Percentiles rank a stretch among this genome's conserved stretches.
Evolutionary conservation across 1,284 basidiomycete species (phyloP).

Genomic region (Puccinia novopanici): DNA sequence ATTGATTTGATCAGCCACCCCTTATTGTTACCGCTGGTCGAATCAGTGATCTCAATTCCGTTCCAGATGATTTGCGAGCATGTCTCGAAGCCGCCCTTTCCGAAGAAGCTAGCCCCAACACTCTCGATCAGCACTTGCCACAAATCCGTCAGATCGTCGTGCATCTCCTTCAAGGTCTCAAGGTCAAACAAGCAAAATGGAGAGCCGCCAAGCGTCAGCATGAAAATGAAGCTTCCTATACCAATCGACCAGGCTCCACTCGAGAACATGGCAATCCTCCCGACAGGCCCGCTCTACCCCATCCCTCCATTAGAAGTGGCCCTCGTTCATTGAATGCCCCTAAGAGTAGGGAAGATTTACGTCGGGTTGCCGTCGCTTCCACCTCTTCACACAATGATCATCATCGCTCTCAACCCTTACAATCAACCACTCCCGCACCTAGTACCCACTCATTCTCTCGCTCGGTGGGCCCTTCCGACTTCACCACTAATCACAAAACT

Average conservation of each 20-base stretch:
- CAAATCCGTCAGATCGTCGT: slow-evolving; percentile 91
- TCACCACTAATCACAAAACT: slow-evolving; percentile 55
- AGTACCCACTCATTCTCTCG: slow-evolving; percentile 31
- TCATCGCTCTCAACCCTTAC: slow-evolving; percentile 23
- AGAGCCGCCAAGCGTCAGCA: slow-evolving; percentile 51
- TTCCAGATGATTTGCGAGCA: slow-evolving; percentile 83
- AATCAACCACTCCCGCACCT: slow-evolving; percentile 22
- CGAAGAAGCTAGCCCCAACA: slow-evolving; percentile 81
- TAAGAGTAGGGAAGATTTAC: slow-evolving; percentile 41
- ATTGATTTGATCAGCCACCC: not conserved
- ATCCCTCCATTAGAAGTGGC: slow-evolving; percentile 34
- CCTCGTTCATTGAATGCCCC: slow-evolving; percentile 36
- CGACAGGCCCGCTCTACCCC: slow-evolving; percentile 20
- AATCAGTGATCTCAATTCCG: slow-evolving; percentile 76
- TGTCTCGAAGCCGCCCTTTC: slow-evolving; percentile 87
- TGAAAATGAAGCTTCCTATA: slow-evolving; percentile 47
- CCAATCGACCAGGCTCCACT: slow-evolving; percentile 46
- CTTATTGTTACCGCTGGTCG: not conserved
- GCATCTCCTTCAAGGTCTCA: slow-evolving; percentile 82
- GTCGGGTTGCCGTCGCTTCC: slow-evolving; percentile 25
- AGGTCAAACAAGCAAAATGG: slow-evolving; percentile 83
- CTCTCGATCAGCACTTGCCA: slow-evolving; percentile 85
- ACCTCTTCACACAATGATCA: slow-evolving; percentile 15
- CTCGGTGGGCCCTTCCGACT: slow-evolving; percentile 36
- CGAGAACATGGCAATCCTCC: slow-evolving; percentile 35